A percentile compares a stretch with the other conserved stretches of the same genome.
phyloP scores from a whole-genome alignment of 106 monocot species.

The Gastrodia elata region DNA sequence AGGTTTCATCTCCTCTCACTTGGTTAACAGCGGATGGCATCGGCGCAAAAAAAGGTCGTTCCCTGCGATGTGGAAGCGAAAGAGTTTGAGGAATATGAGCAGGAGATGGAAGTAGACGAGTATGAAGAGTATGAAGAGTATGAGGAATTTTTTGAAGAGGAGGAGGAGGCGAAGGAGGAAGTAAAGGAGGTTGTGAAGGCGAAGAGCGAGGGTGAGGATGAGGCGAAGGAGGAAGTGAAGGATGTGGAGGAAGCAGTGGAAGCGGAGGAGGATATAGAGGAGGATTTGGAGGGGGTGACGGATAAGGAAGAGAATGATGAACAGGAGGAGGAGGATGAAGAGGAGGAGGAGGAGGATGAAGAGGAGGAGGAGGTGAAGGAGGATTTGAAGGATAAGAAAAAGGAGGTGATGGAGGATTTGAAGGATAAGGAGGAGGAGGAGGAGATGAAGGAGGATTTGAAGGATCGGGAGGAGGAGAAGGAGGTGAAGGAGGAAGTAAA shows the following conservation, averaged over 20 bases:
- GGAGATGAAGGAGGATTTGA: not conserved
- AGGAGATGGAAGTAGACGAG: not conserved
- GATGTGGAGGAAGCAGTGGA: not conserved
- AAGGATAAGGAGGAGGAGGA: not conserved
- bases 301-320: not conserved
- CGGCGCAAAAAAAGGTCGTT: not conserved
- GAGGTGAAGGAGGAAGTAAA: not conserved
- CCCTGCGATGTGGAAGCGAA: not conserved
- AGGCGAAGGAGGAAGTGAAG: slow-evolving; percentile 3
- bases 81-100: not conserved
- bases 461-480: not conserved
- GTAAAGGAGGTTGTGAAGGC: not conserved
- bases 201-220: not conserved
- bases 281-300: not conserved
- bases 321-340: not conserved
- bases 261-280: not conserved
- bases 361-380: not conserved
- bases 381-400: not conserved
- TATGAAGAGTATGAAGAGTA: not conserved
- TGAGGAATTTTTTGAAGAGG: not conserved
- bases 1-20: not conserved
- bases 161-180: not conserved
- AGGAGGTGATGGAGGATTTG: not conserved
- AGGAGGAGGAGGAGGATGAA: not conserved
- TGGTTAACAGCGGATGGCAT: not conserved